Conservation (phyloP, 2,329 filamentous ascomycete species). For the Dactylella cylindrospora region DNA sequence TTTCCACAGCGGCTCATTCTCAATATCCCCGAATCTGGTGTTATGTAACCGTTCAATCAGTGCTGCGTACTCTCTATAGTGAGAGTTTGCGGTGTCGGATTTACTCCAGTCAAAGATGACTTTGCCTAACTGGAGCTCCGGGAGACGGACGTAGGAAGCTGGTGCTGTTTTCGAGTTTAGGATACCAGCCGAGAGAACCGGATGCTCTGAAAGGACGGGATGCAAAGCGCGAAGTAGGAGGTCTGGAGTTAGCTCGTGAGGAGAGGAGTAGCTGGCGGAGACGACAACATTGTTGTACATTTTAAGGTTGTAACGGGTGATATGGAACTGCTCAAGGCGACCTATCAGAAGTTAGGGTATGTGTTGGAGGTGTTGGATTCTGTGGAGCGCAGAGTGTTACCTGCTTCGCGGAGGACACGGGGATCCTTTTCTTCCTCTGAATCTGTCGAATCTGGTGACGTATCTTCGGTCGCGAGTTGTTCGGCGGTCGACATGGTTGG, state of each 20-base stretch:
- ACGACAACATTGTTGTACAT: slow-evolving; percentile 45
- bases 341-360: slow-evolving; percentile 13
- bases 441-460: neutral
- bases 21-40: slow-evolving; percentile 15
- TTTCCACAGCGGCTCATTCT: slow-evolving; percentile 20
- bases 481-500: slow-evolving; percentile 12
- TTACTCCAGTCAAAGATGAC: slow-evolving; percentile 53
- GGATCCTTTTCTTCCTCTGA: neutral
- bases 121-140: slow-evolving; percentile 54
- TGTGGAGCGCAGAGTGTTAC: slow-evolving; percentile 1
- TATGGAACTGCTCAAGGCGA: slow-evolving; percentile 40
- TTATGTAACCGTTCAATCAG: slow-evolving; percentile 22
- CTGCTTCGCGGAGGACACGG: slow-evolving; percentile 29
- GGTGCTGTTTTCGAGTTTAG: slow-evolving; percentile 54
- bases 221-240: slow-evolving; percentile 40
- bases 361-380: slow-evolving; percentile 22
- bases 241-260: slow-evolving; percentile 6
- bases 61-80: slow-evolving; percentile 50
- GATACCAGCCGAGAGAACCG: slow-evolving; percentile 58
- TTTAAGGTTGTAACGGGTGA: slow-evolving; percentile 26
- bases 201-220: slow-evolving; percentile 54
- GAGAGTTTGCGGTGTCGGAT: slow-evolving; percentile 50
- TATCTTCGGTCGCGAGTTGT: no score
- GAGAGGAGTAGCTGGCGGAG: slow-evolving; percentile 43
- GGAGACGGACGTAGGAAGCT: slow-evolving; percentile 56